These are phyloP conservation scores for Annulohypoxylon nitens DNA, from an alignment of 495 filamentous ascomycete species.

Conservation along the genomic window DNA sequence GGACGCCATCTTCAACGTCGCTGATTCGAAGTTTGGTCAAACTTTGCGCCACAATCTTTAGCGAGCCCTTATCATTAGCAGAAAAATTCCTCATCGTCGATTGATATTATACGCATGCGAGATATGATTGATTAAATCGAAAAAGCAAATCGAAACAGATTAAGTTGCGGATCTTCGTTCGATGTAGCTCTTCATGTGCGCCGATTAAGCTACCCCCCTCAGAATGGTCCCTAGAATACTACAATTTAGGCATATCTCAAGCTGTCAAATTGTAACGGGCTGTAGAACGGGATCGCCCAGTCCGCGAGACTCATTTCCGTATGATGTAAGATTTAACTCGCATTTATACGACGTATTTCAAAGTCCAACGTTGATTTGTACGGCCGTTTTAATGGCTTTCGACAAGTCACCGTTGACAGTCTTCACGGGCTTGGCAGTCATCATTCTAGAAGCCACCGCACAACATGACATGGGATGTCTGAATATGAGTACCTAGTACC, in stretches of 20 bases:
- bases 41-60: constrained; percentile 17
- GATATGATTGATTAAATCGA: constrained; percentile 21
- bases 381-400: not conserved
- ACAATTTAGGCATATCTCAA: not conserved
- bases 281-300: constrained; percentile 1
- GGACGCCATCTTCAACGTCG: constrained; percentile 27
- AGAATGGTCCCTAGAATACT: constrained; percentile 2
- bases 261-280: not conserved
- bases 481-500: not conserved
- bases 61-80: constrained; percentile 8
- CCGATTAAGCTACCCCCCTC: not conserved
- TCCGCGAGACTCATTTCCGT: constrained; percentile 13
- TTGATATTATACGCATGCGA: constrained; percentile 9
- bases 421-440: not conserved
- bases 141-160: constrained; percentile 26
- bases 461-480: not conserved
- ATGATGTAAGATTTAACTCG: constrained; percentile 25
- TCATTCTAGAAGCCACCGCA: constrained; percentile 2
- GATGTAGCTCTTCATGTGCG: constrained; percentile 6
- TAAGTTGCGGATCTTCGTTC: constrained; percentile 34
- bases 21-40: constrained; percentile 27
- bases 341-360: not conserved
- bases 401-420: constrained; percentile 3
- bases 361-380: constrained; percentile 1
- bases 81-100: constrained; percentile 1